Conservation (phyloP, 345 rosid genomes). For the Citrus australasica region DNA sequence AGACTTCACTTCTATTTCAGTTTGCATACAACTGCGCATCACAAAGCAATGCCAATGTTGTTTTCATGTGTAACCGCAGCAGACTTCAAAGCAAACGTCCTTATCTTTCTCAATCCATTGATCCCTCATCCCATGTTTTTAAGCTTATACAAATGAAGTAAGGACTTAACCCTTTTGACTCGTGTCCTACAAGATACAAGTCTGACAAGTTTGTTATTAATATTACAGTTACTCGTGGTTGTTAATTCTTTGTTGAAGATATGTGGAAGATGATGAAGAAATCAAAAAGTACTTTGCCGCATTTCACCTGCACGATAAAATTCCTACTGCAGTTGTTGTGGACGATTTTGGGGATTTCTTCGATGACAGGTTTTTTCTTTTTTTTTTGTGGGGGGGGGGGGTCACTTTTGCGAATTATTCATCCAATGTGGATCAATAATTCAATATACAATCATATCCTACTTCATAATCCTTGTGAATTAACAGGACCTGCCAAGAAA, state of each 20-base stretch:
- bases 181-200: not conserved
- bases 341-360: constrained; percentile 86
- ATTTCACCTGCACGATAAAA: constrained; percentile 59
- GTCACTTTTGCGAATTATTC: not conserved
- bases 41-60: constrained; percentile 31
- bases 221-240: not conserved
- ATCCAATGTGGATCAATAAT: not conserved
- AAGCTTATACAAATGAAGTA: constrained; percentile 77
- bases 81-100: constrained; percentile 66
- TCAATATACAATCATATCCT: not conserved
- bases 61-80: constrained; percentile 68
- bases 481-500: constrained; percentile 53
- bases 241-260: constrained; percentile 33
- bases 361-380: constrained; percentile 39
- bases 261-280: constrained; percentile 73
- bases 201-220: not conserved
- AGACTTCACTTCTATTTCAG: constrained; percentile 82
- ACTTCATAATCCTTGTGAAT: not conserved
- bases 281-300: constrained; percentile 80
- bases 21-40: constrained; percentile 57
- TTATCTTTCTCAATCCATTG: constrained; percentile 70
- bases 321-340: constrained; percentile 56
- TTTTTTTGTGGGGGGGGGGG: no score
- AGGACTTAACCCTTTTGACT: constrained; percentile 8
- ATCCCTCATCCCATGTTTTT: constrained; percentile 54